Percentiles rank a stretch among this genome's conserved stretches.
Evolutionary conservation across 106 monocot genomes (phyloP).

Genomic region (Apostasia ramifera): DNA sequence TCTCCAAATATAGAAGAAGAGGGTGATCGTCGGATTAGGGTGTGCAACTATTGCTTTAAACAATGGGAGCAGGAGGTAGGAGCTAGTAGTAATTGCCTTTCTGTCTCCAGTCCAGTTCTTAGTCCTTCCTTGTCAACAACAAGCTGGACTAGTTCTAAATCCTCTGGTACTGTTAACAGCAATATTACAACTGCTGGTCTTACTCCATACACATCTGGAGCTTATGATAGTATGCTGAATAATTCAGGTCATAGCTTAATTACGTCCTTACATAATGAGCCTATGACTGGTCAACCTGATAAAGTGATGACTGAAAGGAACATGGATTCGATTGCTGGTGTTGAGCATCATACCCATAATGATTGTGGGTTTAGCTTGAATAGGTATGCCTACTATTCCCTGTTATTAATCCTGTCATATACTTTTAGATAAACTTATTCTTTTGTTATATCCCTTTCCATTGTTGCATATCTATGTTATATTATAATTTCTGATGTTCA

Average conservation of each 20-base stretch:
- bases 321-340: conserved; percentile 24
- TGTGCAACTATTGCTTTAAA: conserved; percentile 87
- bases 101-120: conserved; percentile 24
- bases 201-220: conserved; percentile 18
- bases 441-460: background rate
- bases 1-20: conserved; percentile 22
- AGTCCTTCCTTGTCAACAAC: conserved; percentile 41
- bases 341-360: conserved; percentile 25
- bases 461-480: background rate
- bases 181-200: conserved; percentile 23
- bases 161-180: conserved; percentile 41
- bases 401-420: too few relatives aligned
- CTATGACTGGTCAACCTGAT: conserved; percentile 29
- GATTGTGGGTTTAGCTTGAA: conserved; percentile 54
- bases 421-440: too few relatives aligned
- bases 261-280: conserved; percentile 18
- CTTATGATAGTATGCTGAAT: conserved; percentile 18
- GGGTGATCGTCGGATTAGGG: conserved; percentile 43
- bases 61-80: conserved; percentile 41
- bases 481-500: too few relatives aligned
- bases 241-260: conserved; percentile 14
- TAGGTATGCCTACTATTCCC: conserved; percentile 26
- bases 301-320: conserved; percentile 11
- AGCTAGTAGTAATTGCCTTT: conserved; percentile 17
- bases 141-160: conserved; percentile 62